A percentile compares a stretch with the other conserved stretches of the same genome.
Evolutionary conservation across 2,329 filamentous ascomycete species (phyloP).

Genomic region (Aspergillus pseudoterreus): DNA sequence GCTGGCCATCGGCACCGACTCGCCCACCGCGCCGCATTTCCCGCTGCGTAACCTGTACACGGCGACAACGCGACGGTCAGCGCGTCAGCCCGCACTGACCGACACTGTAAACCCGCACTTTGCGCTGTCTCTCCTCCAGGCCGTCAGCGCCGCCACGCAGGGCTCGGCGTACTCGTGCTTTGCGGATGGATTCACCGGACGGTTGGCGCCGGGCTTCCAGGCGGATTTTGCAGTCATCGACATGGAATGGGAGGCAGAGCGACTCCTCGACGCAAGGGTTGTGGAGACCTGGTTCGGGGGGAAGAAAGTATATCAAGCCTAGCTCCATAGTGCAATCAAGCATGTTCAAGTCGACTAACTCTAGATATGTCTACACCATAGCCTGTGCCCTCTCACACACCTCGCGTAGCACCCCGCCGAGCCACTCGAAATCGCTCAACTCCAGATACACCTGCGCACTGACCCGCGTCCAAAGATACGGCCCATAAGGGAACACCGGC

Average conservation of each 20-base stretch:
- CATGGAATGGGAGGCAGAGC: slow-evolving; percentile 37
- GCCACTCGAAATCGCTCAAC: slow-evolving; percentile 70
- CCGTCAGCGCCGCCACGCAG: slow-evolving; percentile 42
- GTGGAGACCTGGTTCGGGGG: slow-evolving; percentile 44
- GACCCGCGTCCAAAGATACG: slow-evolving; percentile 66
- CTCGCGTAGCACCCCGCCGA: slow-evolving; percentile 55
- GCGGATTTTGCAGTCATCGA: slow-evolving; percentile 45
- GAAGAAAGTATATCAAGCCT: slow-evolving; percentile 21
- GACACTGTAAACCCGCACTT: slow-evolving; percentile 42
- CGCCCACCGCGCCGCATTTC: slow-evolving; percentile 46
- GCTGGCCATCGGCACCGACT: slow-evolving; percentile 47
- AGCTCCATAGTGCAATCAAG: not conserved
- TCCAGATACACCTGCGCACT: slow-evolving; percentile 86
- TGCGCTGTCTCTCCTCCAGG: slow-evolving; percentile 37
- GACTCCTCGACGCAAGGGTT: slow-evolving; percentile 38
- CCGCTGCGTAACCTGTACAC: slow-evolving; percentile 47
- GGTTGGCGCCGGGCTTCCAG: slow-evolving; percentile 35
- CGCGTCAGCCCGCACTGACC: slow-evolving; percentile 33
- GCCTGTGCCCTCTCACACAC: slow-evolving; percentile 52
- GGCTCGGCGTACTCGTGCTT: slow-evolving; percentile 47
- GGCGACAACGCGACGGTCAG: slow-evolving; percentile 47
- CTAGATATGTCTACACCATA: not conserved
- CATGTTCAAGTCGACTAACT: no score
- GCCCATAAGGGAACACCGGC: slow-evolving; percentile 58
- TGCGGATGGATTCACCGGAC: slow-evolving; percentile 37